These are phyloP conservation scores for Eutypa lata DNA, from an alignment of 2,329 filamentous ascomycete species.

Conservation along the genomic window DNA sequence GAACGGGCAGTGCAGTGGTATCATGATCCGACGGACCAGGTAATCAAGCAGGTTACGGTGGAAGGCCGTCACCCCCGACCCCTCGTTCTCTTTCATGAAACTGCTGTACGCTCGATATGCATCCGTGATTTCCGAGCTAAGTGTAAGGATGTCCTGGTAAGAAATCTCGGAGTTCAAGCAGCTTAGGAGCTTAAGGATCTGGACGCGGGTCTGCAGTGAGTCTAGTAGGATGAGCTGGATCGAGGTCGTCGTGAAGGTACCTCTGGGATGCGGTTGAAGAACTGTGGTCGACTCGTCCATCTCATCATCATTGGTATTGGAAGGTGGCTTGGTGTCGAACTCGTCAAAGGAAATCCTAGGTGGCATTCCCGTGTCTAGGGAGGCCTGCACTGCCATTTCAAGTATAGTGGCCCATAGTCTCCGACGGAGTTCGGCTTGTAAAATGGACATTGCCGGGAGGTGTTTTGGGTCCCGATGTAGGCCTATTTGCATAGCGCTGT, in stretches of 20 bases:
- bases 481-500: conserved; percentile 43
- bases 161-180: conserved; percentile 28
- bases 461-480: conserved; percentile 40
- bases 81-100: conserved; percentile 17
- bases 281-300: conserved; percentile 19
- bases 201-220: conserved; percentile 33
- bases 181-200: conserved; percentile 32
- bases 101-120: conserved; percentile 18
- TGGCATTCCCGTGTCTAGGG: conserved; percentile 37
- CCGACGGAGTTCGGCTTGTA: conserved; percentile 37
- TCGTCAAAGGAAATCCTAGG: conserved; percentile 36
- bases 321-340: conserved; percentile 36
- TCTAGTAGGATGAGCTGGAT: conserved; percentile 34
- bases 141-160: conserved; percentile 31
- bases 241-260: conserved; percentile 30
- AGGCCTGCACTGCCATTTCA: conserved; percentile 36
- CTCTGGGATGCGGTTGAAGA: conserved; percentile 19
- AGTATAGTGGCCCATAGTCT: conserved; percentile 42
- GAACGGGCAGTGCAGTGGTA: conserved; percentile 52
- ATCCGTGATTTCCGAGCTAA: conserved; percentile 31
- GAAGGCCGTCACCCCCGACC: conserved; percentile 29
- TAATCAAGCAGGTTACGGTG: conserved; percentile 49
- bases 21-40: conserved; percentile 50
- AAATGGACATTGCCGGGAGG: conserved; percentile 30
- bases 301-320: conserved; percentile 33